Percentiles rank a stretch among this genome's conserved stretches.
phyloP scores from a whole-genome alignment of 352 stramenopile species.

The Thalassiosira oceanica region DNA sequence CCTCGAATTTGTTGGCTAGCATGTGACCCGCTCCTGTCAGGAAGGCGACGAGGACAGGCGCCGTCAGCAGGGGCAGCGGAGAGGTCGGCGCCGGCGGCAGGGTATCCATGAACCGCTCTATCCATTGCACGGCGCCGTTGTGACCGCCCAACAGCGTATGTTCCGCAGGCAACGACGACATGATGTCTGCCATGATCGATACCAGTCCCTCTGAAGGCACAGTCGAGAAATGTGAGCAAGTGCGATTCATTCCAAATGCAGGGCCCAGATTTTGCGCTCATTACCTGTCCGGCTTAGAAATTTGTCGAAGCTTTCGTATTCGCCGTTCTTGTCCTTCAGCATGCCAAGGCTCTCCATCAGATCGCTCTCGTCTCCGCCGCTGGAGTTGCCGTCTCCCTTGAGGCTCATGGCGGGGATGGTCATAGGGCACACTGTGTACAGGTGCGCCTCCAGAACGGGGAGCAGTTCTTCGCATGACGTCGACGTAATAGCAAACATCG shows the following conservation, averaged over 20 bases:
- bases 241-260: too few relatives aligned
- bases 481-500: conserved; percentile 58
- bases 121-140: conserved; percentile 60
- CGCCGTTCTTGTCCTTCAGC: conserved; percentile 62
- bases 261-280: too few relatives aligned
- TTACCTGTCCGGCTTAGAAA: conserved; percentile 73
- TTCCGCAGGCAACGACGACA: conserved; percentile 53
- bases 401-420: conserved; percentile 63
- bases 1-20: conserved; percentile 61
- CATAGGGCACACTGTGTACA: conserved; percentile 75
- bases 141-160: conserved; percentile 70
- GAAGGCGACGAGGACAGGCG: conserved; percentile 72
- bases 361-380: conserved; percentile 11
- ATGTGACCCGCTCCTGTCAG: conserved; percentile 74
- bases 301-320: conserved; percentile 76
- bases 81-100: conserved; percentile 41
- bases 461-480: conserved; percentile 55
- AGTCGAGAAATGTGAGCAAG: too few relatives aligned
- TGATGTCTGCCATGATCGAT: conserved; percentile 71
- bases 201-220: conserved; percentile 77
- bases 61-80: conserved; percentile 63
- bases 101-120: conserved; percentile 65
- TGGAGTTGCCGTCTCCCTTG: conserved; percentile 1
- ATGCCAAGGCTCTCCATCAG: conserved; percentile 79
- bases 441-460: conserved; percentile 67